Base-by-base conservation (phyloP, 768 basidiomycete genomes). In the Guyanaporus albipodus region DNA sequence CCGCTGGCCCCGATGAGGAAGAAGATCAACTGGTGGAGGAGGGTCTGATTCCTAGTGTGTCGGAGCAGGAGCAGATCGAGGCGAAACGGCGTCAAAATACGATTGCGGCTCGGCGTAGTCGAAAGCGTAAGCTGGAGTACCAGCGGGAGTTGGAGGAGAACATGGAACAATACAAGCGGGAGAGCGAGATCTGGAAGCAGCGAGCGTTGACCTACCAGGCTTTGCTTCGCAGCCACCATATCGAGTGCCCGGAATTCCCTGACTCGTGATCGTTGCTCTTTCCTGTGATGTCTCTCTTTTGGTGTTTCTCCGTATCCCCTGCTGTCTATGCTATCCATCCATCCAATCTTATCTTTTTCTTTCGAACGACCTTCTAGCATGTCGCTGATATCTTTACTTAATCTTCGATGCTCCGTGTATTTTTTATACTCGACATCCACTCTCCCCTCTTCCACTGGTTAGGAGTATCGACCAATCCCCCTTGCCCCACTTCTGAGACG, bases 81-180 rank as follows among this genome's bases (percentile, higher is more conserved):
- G 77, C 76, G 34, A 92, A 91, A 72, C 79, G 91, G 24, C 75
- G 83, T 8, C 82, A 84, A 68, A 95, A 95, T 56, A 92, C 91
- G 3, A 67, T 91, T 5, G 91, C 91, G 0, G 92, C 92, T 6
- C 79, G 91, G 2, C 78, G 85, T 24, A 85, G 82, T 59, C 76
- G 91, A 17, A 78, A 78, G 70, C 76, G 87, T 47, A 91, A 89
- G 72, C 64, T 82, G 32, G 76, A 79, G 60, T 79, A 91, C 53
- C 76, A 84, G 54, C 73, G 78, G 44, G 73, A 78, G 46, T 70
- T 93, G 39, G 83, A 90, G 68, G 70, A 77, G 18, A 69, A 57
- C 7, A 67, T 82, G 38, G 76, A 79, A 48, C 68, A 58, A 24
- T 68, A 82, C 57, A 77, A 73, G 44, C 64, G 62, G 48, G 84